Percentiles rank a stretch among this genome's conserved stretches.
Evolutionary conservation across 108 stramenopile genomes (phyloP).

Genomic region (Pelagomonas calceolata): DNA sequence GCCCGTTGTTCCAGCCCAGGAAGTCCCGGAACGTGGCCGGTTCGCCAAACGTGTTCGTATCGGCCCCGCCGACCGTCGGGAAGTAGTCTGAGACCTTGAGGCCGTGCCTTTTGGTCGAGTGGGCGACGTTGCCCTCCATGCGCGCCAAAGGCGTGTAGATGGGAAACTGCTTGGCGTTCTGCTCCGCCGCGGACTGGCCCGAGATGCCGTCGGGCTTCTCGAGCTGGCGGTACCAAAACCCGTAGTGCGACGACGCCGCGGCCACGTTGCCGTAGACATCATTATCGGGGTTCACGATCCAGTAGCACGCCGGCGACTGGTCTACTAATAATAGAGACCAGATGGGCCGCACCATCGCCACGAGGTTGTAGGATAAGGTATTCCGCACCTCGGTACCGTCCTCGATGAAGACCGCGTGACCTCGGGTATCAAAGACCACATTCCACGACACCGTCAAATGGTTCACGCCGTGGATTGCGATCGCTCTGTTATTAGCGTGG

Average conservation of each 20-base stretch:
- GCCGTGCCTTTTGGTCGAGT: constrained; percentile 10
- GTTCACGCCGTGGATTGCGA: constrained; percentile 36
- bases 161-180: constrained; percentile 1
- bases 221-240: constrained; percentile 11
- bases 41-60: background rate
- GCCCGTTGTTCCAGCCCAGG: constrained; percentile 6
- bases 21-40: background rate
- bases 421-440: constrained; percentile 22
- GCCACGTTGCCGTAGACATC: constrained; percentile 28
- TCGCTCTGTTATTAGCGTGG: constrained; percentile 25
- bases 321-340: constrained; percentile 3
- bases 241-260: constrained; percentile 23
- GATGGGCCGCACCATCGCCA: background rate
- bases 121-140: constrained; percentile 8
- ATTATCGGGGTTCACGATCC: constrained; percentile 34
- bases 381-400: constrained; percentile 28
- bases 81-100: constrained; percentile 11
- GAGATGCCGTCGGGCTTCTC: constrained; percentile 9
- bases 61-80: background rate
- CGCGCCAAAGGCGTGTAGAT: constrained; percentile 2
- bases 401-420: constrained; percentile 34
- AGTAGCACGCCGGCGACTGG: constrained; percentile 17
- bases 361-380: constrained; percentile 22
- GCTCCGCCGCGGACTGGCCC: constrained; percentile 5
- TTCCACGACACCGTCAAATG: constrained; percentile 20